Evolutionary conservation across 192 early-diverging fungal genomes (phyloP), one percentile per base, ranked within the genome.

Genomic region (Linnemannia exigua): DNA sequence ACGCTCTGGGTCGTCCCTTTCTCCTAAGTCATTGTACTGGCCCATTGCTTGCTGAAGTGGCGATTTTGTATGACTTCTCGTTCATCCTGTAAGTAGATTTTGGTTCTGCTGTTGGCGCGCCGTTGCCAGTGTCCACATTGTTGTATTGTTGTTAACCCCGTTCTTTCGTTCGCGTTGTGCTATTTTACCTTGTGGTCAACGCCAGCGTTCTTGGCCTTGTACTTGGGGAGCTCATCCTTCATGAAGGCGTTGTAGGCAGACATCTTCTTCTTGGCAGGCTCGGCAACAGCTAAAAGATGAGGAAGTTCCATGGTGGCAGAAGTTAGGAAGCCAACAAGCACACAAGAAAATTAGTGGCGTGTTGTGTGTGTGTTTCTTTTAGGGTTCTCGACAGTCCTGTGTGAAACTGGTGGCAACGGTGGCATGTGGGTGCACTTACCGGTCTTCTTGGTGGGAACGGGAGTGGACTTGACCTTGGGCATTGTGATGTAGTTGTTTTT

Each of bases 241-340:
- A 94, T 94, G 74, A 89, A 94, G 54, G 88, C 84, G 89, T 94
- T 94, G 88, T 94, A 94, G 48, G 90, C 85, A 28, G 92, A 91
- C 72, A 91, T 68, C 88, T 91, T 93, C 82, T 91, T 91, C 33
- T 79, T 83, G 74, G 79, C 47, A 25, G 76, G 77, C 63, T 52
- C 79, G 3, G 63, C 75, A 25, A 54, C 38, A 47, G 80, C 80
- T 54, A 54, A 11, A 48, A 38, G 28, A 22, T 47, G 36, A 36
- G 17, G 20, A 46, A 0, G 12, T 22, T 2, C 17, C 22, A 19
- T 54, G 52, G 52, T 9, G 25, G 12, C 58, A 15, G n/a, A n/a
- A n/a, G n/a, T n/a, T 63, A 12, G 28, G 20, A 7, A 63, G 28
- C 58, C 58, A 58, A 72, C 20, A 38, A 41, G 36, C 19, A 70